phyloP scores from a whole-genome alignment of 345 rosid species.

The Lepidium africanum region DNA sequence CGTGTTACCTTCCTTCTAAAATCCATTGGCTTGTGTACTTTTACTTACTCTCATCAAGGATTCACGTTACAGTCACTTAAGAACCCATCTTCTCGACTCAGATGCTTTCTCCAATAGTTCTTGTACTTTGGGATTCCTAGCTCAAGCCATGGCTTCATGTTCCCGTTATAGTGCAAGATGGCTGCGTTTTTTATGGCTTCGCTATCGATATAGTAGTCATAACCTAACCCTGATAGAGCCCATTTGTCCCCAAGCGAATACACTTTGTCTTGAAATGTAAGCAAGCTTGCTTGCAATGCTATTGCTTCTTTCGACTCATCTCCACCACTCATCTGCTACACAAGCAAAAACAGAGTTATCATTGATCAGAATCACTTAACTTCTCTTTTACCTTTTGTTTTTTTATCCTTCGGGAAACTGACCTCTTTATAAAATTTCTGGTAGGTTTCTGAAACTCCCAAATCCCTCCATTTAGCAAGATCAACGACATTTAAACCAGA shows the following conservation, averaged over 20 bases:
- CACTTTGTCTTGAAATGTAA: slow-evolving; percentile 64
- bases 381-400: neutral
- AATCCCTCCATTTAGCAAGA: slow-evolving; percentile 68
- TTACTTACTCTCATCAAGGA: slow-evolving; percentile 34
- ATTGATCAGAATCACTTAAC: neutral
- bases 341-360: neutral
- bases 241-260: slow-evolving; percentile 52
- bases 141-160: slow-evolving; percentile 99
- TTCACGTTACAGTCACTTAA: slow-evolving; percentile 82
- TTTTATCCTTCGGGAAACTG: slow-evolving; percentile 8
- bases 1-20: slow-evolving; percentile 21
- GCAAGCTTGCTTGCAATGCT: slow-evolving; percentile 62
- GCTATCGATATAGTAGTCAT: slow-evolving; percentile 44
- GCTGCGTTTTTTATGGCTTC: slow-evolving; percentile 52
- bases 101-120: slow-evolving; percentile 58
- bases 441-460: slow-evolving; percentile 53
- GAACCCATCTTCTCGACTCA: slow-evolving; percentile 53
- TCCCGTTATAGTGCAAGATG: slow-evolving; percentile 84
- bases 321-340: slow-evolving; percentile 36
- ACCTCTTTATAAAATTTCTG: slow-evolving; percentile 52
- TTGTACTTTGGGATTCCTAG: slow-evolving; percentile 77
- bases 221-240: slow-evolving; percentile 83
- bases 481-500: slow-evolving; percentile 84
- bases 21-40: slow-evolving; percentile 1
- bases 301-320: slow-evolving; percentile 41